These are phyloP conservation scores for Ascobolus immersus DNA, from an alignment of 495 filamentous ascomycete species.

Conservation along the genomic window DNA sequence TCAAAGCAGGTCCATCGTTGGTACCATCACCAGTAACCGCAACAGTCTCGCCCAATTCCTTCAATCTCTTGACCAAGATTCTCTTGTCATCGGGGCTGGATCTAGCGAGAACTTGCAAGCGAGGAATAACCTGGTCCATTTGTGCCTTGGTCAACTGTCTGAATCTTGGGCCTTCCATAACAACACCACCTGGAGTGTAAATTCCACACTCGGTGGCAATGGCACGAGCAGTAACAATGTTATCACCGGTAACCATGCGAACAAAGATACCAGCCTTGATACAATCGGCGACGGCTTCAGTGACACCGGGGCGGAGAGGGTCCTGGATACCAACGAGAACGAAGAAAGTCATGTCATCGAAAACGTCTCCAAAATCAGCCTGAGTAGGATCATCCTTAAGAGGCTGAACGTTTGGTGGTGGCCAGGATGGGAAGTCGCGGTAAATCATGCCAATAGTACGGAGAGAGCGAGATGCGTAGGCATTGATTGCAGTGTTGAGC, in stretches of 20 bases:
- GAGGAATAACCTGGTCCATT: conserved; percentile 45
- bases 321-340: conserved; percentile 56
- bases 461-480: conserved; percentile 45
- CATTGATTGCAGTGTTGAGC: conserved; percentile 29
- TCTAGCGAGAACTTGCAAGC: conserved; percentile 58
- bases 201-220: conserved; percentile 72
- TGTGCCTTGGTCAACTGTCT: conserved; percentile 38
- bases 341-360: conserved; percentile 40
- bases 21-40: conserved; percentile 86
- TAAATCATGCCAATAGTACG: conserved; percentile 53
- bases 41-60: conserved; percentile 68
- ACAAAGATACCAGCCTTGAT: conserved; percentile 60
- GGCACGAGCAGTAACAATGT: conserved; percentile 58
- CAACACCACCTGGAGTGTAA: conserved; percentile 42
- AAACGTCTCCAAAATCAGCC: conserved; percentile 39
- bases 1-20: conserved; percentile 73
- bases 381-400: conserved; percentile 32
- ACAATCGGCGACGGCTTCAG: conserved; percentile 48
- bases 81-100: conserved; percentile 71
- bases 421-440: conserved; percentile 52
- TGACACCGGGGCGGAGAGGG: conserved; percentile 46
- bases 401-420: conserved; percentile 30
- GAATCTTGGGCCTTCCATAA: conserved; percentile 66
- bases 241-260: conserved; percentile 82
- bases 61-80: conserved; percentile 51